Base-by-base conservation (phyloP, 306 rosid genomes). In the Biancaea sappan region DNA sequence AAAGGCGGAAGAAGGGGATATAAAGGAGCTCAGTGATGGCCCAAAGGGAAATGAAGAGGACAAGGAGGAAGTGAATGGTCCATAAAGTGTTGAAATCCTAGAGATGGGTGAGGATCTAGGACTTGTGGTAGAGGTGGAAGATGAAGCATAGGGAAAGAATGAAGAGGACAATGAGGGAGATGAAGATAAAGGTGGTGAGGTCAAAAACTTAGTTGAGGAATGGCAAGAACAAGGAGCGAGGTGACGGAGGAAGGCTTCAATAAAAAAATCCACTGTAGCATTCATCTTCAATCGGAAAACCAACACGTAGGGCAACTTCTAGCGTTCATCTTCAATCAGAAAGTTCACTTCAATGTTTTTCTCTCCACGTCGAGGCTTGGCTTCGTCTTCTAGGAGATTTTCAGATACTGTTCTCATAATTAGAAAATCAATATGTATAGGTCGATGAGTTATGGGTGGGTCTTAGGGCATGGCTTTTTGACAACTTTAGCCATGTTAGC, bases 31-130 rank as follows among this genome's bases (percentile, higher is more conserved):
- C 91, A 11, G 82, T 58, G 28, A 89, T 50, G 21, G 94, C 77
- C 98, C 97, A 94, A 0, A 91, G 29, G 46, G 80, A 66, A 35
- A 94, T 75, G 79, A 86, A 81, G 10, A 84, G 6, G 26, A 94
- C 91, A 11, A 94, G 86, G 41, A 90, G 87, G 78, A 87, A 86
- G 0, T 97, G 84, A 7, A 90, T 94, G 26, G 89, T 80, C 98
- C 98, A 94, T 34, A 91, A 90, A 0, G 91, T 82, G 63, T 91
- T 94, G 83, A 91, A 94, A 38, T 79, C 69, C 8, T 83, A 92
- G 3, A 94, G 51, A 18, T 91, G 87, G 40, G 31, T 72, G 10
- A 87, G 52, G 25, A 87, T 77, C n/a, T 82, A 84, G 0, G 98
- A 89, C 44, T 91, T 94, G 65, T 91, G 53, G 0, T 85, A 80